Percentiles rank a stretch among this genome's conserved stretches.
Evolutionary conservation across 139 green algal genomes (phyloP).

Genomic region (Desmodesmus armatus): DNA sequence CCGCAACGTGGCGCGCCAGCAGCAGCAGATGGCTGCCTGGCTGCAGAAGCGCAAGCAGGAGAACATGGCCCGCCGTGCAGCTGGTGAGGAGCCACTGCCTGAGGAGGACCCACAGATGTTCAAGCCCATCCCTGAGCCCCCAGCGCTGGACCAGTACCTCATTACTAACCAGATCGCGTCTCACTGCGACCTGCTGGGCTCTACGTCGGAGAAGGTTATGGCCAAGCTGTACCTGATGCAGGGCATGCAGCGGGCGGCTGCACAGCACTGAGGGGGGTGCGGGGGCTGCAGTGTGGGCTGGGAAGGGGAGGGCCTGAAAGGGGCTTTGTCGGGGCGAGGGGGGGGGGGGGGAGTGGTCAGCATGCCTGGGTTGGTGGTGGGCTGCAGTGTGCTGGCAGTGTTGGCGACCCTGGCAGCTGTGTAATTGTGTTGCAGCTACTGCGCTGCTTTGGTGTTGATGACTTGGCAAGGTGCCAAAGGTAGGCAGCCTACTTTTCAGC

Average conservation of each 20-base stretch:
- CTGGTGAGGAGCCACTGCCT: slow-evolving; percentile 92
- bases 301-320: slow-evolving; percentile 38
- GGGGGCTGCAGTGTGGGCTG: too few species aligned
- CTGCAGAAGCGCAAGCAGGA: slow-evolving; percentile 89
- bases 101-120: slow-evolving; percentile 95
- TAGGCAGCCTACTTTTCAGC: too few species aligned
- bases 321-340: slow-evolving; percentile 41
- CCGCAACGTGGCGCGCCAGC: slow-evolving; percentile 79
- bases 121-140: slow-evolving; percentile 91
- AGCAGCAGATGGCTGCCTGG: slow-evolving; percentile 79
- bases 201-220: slow-evolving; percentile 43
- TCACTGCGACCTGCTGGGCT: slow-evolving; percentile 73
- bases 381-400: neutral
- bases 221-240: slow-evolving; percentile 22
- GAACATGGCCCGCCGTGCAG: slow-evolving; percentile 81
- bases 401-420: neutral
- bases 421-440: neutral
- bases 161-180: slow-evolving; percentile 76
- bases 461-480: too few species aligned
- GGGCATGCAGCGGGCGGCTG: slow-evolving; percentile 26
- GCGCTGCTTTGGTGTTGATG: neutral
- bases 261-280: too few species aligned
- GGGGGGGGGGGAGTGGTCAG: neutral
- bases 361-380: neutral
- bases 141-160: slow-evolving; percentile 90